These are phyloP conservation scores for Chytriomyces sp. DNA, from an alignment of 192 early-diverging fungal genomes.

Conservation along the genomic window DNA sequence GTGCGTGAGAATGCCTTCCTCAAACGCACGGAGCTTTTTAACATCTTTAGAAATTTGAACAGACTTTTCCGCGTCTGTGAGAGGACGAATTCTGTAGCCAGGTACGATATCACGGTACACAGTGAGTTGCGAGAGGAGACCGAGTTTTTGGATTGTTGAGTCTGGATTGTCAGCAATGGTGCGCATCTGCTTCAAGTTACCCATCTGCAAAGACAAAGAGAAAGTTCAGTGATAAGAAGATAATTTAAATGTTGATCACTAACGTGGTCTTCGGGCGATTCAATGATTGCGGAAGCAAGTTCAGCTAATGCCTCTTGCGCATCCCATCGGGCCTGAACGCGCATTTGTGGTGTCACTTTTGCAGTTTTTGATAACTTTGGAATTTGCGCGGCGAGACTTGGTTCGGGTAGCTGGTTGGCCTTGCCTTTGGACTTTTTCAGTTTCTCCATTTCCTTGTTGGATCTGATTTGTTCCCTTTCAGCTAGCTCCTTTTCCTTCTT, in stretches of 20 bases:
- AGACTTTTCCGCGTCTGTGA: slow-evolving; percentile 81
- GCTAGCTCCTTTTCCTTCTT: slow-evolving; percentile 19
- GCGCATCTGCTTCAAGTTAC: slow-evolving; percentile 71
- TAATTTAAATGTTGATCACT: slow-evolving; percentile 16
- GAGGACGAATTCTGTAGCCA: slow-evolving; percentile 87
- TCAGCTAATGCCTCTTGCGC: slow-evolving; percentile 77
- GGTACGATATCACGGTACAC: slow-evolving; percentile 96
- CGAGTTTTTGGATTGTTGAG: slow-evolving; percentile 71
- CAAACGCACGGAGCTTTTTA: slow-evolving; percentile 82
- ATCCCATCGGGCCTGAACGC: slow-evolving; percentile 36
- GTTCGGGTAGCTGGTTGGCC: neutral
- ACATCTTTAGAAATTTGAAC: slow-evolving; percentile 87
- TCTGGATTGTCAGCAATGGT: slow-evolving; percentile 69
- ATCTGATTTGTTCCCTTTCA: neutral
- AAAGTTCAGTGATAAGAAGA: slow-evolving; percentile 3
- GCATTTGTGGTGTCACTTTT: slow-evolving; percentile 28
- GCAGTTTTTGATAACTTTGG: slow-evolving; percentile 13
- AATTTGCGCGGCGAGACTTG: neutral
- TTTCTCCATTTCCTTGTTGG: too few species aligned
- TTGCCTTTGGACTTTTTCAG: neutral
- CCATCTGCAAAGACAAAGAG: slow-evolving; percentile 47
- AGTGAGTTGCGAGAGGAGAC: slow-evolving; percentile 84
- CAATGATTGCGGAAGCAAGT: slow-evolving; percentile 78
- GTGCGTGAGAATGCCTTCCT: slow-evolving; percentile 77
- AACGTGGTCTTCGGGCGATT: slow-evolving; percentile 80